These are phyloP conservation scores for Colletotrichum endophyticum DNA, from an alignment of 2,329 filamentous ascomycete species.

Conservation along the genomic window DNA sequence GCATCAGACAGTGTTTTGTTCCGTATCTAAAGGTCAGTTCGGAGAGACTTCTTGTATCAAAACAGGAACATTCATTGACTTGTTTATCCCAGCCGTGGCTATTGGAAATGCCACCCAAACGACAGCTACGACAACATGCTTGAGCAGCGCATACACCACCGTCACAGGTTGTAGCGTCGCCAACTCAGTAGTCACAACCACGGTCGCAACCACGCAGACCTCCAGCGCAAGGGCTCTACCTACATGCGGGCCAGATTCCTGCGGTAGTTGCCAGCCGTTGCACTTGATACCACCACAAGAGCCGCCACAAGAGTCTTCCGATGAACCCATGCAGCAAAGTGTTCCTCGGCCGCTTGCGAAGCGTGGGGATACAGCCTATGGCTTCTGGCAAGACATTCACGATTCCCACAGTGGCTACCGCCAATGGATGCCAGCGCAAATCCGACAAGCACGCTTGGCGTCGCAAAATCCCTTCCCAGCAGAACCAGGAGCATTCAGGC, in stretches of 20 bases:
- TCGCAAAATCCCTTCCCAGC: neutral
- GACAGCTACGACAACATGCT: neutral
- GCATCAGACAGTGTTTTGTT: slow-evolving; percentile 11
- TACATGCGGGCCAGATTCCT: neutral
- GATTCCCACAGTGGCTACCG: neutral
- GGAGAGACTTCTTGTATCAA: neutral
- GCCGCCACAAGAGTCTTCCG: neutral
- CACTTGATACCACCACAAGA: neutral
- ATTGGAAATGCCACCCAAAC: neutral
- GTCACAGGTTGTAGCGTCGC: slow-evolving; percentile 7
- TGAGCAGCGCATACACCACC: neutral
- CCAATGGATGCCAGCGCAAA: neutral
- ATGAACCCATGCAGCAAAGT: neutral
- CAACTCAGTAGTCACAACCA: neutral
- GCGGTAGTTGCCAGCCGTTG: neutral
- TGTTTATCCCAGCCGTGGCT: neutral
- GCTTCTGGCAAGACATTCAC: neutral
- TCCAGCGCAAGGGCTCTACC: neutral
- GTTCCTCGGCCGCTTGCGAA: neutral
- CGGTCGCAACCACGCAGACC: neutral
- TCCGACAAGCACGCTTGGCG: neutral
- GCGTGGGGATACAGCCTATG: neutral
- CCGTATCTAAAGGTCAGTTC: neutral
- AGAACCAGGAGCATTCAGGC: neutral
- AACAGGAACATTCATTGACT: neutral